These are phyloP conservation scores for Carex sylvatica DNA, from an alignment of 202 grass and related monocot species.

Conservation along the genomic window DNA sequence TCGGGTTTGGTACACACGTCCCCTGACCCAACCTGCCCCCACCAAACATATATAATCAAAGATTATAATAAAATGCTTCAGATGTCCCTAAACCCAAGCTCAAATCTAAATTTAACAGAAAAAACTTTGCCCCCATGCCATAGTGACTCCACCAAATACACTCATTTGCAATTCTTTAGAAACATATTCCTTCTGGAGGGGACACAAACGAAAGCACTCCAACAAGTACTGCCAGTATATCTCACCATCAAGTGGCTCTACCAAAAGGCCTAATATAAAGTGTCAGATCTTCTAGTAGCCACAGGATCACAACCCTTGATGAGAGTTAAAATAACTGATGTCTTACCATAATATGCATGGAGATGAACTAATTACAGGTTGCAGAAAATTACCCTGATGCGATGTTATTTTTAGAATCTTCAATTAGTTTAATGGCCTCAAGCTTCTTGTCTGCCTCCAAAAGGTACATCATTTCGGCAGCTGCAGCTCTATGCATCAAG, in stretches of 20 bases:
- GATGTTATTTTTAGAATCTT: slow-evolving; percentile 74
- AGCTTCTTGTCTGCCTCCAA: slow-evolving; percentile 79
- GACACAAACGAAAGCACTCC: not conserved
- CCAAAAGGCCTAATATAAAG: not conserved
- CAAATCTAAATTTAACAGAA: not conserved
- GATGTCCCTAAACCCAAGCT: not conserved
- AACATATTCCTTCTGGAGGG: not conserved
- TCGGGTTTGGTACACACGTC: not conserved
- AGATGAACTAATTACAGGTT: not conserved
- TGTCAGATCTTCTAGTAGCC: not conserved
- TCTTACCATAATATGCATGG: not conserved
- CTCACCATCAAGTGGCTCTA: not conserved
- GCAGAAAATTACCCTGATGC: slow-evolving; percentile 55
- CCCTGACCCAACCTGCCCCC: not conserved
- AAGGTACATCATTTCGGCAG: slow-evolving; percentile 90
- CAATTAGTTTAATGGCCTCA: slow-evolving; percentile 88
- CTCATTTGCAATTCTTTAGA: not conserved
- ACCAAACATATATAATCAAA: not conserved
- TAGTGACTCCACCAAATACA: not conserved
- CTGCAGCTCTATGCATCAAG: slow-evolving; percentile 79
- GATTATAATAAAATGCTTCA: not conserved
- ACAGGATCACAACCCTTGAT: not conserved
- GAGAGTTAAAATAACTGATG: not conserved
- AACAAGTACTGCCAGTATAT: not conserved
- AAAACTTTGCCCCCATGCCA: not conserved